These are phyloP conservation scores for Parmelia sp. DNA, from an alignment of 495 filamentous ascomycete genomes.

Conservation along the genomic window DNA sequence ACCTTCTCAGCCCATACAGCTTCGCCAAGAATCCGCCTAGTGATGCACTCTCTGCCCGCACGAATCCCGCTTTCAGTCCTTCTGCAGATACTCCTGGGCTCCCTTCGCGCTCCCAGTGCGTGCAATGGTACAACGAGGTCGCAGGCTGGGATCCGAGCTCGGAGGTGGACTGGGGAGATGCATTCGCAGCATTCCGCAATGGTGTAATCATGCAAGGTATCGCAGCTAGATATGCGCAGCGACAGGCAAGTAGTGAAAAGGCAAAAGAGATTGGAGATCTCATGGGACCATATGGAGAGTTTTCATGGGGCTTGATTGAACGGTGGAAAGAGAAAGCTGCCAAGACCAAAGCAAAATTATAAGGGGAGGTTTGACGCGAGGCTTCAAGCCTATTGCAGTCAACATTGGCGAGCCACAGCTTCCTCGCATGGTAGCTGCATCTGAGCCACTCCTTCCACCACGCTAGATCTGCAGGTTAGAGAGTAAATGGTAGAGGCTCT, in stretches of 20 bases:
- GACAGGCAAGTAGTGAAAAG: conserved; percentile 85
- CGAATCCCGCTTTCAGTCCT: conserved; percentile 23
- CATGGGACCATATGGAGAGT: conserved; percentile 60
- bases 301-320: conserved; percentile 65
- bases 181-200: conserved; percentile 59
- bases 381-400: conserved; percentile 10
- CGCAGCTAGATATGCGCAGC: conserved; percentile 69
- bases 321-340: conserved; percentile 36
- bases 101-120: conserved; percentile 61
- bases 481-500: conserved; percentile 15
- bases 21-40: conserved; percentile 22
- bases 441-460: conserved; percentile 11
- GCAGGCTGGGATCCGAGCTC: conserved; percentile 59
- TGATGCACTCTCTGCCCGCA: conserved; percentile 16
- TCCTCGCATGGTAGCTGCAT: conserved; percentile 4
- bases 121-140: conserved; percentile 69
- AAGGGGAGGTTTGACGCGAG: conserved; percentile 18
- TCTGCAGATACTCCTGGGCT: conserved; percentile 54
- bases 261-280: conserved; percentile 64
- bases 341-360: conserved; percentile 46
- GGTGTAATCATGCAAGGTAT: conserved; percentile 92
- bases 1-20: conserved; percentile 64
- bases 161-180: conserved; percentile 56
- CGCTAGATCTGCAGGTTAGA: conserved; percentile 14
- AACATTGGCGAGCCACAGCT: conserved; percentile 16